These are phyloP conservation scores for Inga oerstediana DNA, from an alignment of 306 rosid genomes.

Conservation along the genomic window DNA sequence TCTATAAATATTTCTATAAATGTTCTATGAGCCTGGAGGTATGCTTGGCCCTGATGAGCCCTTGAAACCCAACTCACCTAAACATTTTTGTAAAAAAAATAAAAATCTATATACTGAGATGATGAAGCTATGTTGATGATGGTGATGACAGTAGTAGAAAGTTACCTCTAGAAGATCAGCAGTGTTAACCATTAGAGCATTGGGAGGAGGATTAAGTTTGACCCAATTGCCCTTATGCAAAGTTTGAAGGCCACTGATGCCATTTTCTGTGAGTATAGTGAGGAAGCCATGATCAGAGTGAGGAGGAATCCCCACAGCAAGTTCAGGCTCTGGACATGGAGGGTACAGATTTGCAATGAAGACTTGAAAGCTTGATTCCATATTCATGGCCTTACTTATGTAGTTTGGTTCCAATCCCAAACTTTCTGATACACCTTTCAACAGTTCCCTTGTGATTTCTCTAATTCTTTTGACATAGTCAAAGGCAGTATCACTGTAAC, in stretches of 20 bases:
- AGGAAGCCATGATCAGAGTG: conserved; percentile 36
- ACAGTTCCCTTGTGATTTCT: not conserved
- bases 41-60: too few species aligned
- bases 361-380: conserved; percentile 25
- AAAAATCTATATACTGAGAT: not conserved
- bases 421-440: conserved; percentile 10
- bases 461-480: not conserved
- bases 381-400: conserved; percentile 28
- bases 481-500: not conserved
- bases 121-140: not conserved
- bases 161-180: conserved; percentile 36
- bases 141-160: not conserved
- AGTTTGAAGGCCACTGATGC: conserved; percentile 34
- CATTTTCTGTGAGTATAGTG: conserved; percentile 29
- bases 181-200: conserved; percentile 31
- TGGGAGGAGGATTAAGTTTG: conserved; percentile 17
- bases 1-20: too few species aligned
- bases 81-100: too few species aligned
- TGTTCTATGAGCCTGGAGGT: too few species aligned
- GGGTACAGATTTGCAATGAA: conserved; percentile 31
- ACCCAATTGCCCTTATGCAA: conserved; percentile 35
- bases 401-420: conserved; percentile 31
- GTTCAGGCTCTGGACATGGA: conserved; percentile 41
- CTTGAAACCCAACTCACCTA: too few species aligned
- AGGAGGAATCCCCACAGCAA: conserved; percentile 30